These are phyloP conservation scores for Umbelopsis sp. DNA, from an alignment of 371 early-diverging fungal species.

Conservation along the genomic window DNA sequence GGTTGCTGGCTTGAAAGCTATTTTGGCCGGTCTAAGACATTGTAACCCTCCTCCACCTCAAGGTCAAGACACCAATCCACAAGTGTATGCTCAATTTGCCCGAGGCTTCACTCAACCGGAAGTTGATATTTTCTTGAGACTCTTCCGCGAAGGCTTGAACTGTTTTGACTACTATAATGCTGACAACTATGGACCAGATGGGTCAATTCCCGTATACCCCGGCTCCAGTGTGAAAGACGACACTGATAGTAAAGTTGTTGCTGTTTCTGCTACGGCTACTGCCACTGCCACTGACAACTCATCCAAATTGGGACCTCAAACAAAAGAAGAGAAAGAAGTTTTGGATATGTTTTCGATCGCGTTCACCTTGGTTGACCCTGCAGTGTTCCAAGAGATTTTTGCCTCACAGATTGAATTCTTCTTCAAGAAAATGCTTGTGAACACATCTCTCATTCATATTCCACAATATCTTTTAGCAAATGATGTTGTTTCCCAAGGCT, in stretches of 20 bases:
- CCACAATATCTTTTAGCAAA: constrained; percentile 90
- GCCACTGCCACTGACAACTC: constrained; percentile 28
- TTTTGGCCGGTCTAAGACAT: constrained; percentile 74
- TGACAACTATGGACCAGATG: constrained; percentile 69
- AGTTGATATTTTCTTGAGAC: constrained; percentile 62
- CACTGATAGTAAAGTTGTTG: constrained; percentile 32
- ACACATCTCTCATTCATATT: constrained; percentile 81
- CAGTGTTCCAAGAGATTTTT: constrained; percentile 95
- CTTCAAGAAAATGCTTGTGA: constrained; percentile 81
- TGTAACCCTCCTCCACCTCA: constrained; percentile 69
- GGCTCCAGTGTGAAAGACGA: constrained; percentile 23
- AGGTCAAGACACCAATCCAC: constrained; percentile 37
- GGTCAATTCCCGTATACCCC: constrained; percentile 36
- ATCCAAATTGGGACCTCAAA: constrained; percentile 51
- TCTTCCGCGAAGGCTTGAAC: constrained; percentile 85
- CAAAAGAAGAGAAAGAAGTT: constrained; percentile 87
- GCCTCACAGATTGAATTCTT: constrained; percentile 85
- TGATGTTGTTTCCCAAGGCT: constrained; percentile 77
- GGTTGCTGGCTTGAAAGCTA: constrained; percentile 84
- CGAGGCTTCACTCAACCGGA: constrained; percentile 77
- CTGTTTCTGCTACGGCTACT: constrained; percentile 22
- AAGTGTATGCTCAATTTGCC: constrained; percentile 49
- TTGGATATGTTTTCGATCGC: constrained; percentile 90
- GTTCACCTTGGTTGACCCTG: constrained; percentile 87
- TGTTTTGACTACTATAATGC: constrained; percentile 88